Conservation (phyloP, 805 yeast species). For the Pichia sporocuriosa region DNA sequence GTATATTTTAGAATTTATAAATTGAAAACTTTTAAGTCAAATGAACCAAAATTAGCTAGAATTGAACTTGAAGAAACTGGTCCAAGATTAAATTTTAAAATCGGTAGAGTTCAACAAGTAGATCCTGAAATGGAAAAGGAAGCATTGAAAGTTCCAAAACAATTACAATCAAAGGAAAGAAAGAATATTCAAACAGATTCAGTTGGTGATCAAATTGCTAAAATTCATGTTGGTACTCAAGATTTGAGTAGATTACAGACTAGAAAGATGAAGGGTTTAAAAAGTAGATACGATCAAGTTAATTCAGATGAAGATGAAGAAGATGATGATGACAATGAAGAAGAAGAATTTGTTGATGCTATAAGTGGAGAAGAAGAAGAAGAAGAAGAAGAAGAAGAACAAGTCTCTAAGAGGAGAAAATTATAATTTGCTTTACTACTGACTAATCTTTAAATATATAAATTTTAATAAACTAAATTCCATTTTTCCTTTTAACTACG, state of each 20-base stretch:
- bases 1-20: constrained; percentile 89
- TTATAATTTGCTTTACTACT: constrained; percentile 4
- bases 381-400: constrained; percentile 15
- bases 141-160: constrained; percentile 74
- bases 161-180: constrained; percentile 71
- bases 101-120: constrained; percentile 81
- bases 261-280: constrained; percentile 97
- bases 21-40: constrained; percentile 67
- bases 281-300: constrained; percentile 73
- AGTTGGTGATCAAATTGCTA: constrained; percentile 96
- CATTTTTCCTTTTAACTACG: too few relatives aligned
- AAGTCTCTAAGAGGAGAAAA: constrained; percentile 23
- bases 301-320: constrained; percentile 41
- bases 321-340: constrained; percentile 29
- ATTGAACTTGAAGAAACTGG: constrained; percentile 94
- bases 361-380: constrained; percentile 15
- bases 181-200: constrained; percentile 84
- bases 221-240: constrained; percentile 93
- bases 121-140: constrained; percentile 87
- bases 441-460: background rate
- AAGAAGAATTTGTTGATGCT: constrained; percentile 24
- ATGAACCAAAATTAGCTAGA: constrained; percentile 83
- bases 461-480: too few relatives aligned
- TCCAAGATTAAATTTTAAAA: constrained; percentile 86
- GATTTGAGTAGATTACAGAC: constrained; percentile 88